Evolutionary conservation across 257 asterid species (phyloP).

Genomic region (Ocimum tenuiflorum): DNA sequence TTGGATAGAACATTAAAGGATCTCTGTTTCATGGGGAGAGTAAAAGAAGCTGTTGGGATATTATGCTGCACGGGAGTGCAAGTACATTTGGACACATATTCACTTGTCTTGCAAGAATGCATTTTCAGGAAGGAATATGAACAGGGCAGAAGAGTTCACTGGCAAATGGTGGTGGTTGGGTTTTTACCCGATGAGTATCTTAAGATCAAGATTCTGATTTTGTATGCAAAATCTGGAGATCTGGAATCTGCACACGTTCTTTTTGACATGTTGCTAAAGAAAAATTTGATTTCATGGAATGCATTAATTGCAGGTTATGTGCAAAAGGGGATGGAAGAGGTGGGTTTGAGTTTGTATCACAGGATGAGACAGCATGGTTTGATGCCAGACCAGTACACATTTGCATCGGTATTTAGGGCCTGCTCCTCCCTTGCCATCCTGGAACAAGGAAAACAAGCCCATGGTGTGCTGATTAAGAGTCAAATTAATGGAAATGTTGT

Average conservation of each 20-base stretch:
- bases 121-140: constrained; percentile 58
- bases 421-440: constrained; percentile 79
- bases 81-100: constrained; percentile 60
- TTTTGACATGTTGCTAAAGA: constrained; percentile 44
- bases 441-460: constrained; percentile 85
- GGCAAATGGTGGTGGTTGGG: constrained; percentile 73
- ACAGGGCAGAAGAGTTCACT: constrained; percentile 74
- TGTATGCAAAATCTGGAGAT: constrained; percentile 79
- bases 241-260: constrained; percentile 27
- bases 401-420: constrained; percentile 82
- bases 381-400: constrained; percentile 82
- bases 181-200: constrained; percentile 49
- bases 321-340: constrained; percentile 68
- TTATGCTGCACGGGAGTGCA: constrained; percentile 57
- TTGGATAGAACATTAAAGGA: constrained; percentile 70
- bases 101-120: constrained; percentile 87
- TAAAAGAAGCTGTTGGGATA: constrained; percentile 74
- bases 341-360: constrained; percentile 59
- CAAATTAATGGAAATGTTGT: constrained; percentile 39
- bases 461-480: constrained; percentile 53
- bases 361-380: constrained; percentile 57
- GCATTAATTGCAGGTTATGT: constrained; percentile 78
- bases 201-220: constrained; percentile 63
- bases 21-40: constrained; percentile 77
- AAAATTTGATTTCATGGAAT: constrained; percentile 70